Evolutionary conservation across 1,284 basidiomycete genomes (phyloP), one percentile per base, ranked within the genome.

Genomic region (Golubevia pallescens): DNA sequence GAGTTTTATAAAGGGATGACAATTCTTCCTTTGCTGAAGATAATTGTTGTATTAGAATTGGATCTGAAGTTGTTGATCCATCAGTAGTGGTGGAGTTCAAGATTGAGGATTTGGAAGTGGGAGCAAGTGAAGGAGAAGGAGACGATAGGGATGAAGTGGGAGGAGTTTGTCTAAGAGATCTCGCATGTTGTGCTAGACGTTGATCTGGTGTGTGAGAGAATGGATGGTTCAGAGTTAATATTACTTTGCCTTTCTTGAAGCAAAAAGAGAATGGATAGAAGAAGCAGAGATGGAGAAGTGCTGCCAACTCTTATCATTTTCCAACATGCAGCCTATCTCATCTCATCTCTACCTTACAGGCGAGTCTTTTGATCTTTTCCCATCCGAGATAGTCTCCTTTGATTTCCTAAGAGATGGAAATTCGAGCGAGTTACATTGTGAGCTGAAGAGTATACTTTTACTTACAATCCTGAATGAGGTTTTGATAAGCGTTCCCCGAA

Each of bases 1-100:
- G 95, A 0, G 94, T 93, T 86, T 97, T 96, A 89, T 99, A 99
- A 1, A 97, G 91, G 4, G 92, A 92, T 1, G 94, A 92, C 54
- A 98, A 88, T 85, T 98, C 96, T 77, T 93, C 92, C 24, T 94
- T 91, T 57, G 96, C 88, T 4, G 92, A 90, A 1, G 93, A 93
- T 83, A 98, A 48, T 38, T 38, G 34, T 5, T 38, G 34, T n/a
- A n/a, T n/a, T n/a, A n/a, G 10, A 38, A 38, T 38, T 38, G 34
- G 34, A 38, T 38, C 34, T 38, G 34, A 5, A 10, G 34, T 5
- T 5, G 10, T 38, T 38, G 34, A 38, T 5, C 5, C 34, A n/a
- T n/a, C n/a, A n/a, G n/a, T 38, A 10, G 3, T 38, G 34, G 34
- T 4, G 10, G 34, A 38, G 34, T 38, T 38, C 5, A 38, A 38